phyloP scores from a whole-genome alignment of 352 stramenopile species.

The Globisporangium heterothallicum region DNA sequence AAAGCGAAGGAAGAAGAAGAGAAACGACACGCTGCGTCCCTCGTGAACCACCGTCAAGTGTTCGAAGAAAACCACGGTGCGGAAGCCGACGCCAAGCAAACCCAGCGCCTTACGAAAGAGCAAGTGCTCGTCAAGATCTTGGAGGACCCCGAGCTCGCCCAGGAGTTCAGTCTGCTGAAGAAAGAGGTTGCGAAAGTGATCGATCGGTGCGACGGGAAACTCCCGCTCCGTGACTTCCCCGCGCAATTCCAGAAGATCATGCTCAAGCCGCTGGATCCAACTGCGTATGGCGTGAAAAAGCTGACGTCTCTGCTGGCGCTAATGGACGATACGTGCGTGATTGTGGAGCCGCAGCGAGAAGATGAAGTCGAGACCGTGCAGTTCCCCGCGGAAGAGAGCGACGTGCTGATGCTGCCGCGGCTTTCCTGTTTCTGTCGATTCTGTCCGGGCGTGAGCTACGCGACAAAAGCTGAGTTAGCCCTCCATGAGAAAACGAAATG shows the following conservation, averaged over 20 bases:
- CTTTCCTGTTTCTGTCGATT: slow-evolving; percentile 48
- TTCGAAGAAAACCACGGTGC: slow-evolving; percentile 35
- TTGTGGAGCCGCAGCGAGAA: slow-evolving; percentile 41
- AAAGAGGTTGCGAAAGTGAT: slow-evolving; percentile 74
- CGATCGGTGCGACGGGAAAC: slow-evolving; percentile 41
- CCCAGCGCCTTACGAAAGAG: slow-evolving; percentile 36
- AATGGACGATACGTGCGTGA: slow-evolving; percentile 46
- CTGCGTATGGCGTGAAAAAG: slow-evolving; percentile 70
- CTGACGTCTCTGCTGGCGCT: slow-evolving; percentile 53
- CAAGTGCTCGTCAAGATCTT: slow-evolving; percentile 42
- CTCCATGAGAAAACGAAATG: slow-evolving; percentile 74
- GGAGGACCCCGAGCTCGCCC: slow-evolving; percentile 29
- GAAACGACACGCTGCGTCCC: background rate
- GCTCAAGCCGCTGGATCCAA: slow-evolving; percentile 57
- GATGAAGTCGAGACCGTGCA: slow-evolving; percentile 61
- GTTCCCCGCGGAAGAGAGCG: slow-evolving; percentile 36
- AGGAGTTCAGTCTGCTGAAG: slow-evolving; percentile 57
- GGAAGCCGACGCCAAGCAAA: slow-evolving; percentile 6
- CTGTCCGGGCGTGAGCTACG: slow-evolving; percentile 65
- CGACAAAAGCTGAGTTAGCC: slow-evolving; percentile 43
- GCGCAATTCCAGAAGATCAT: slow-evolving; percentile 52
- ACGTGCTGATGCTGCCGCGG: slow-evolving; percentile 39
- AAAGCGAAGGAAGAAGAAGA: slow-evolving; percentile 12
- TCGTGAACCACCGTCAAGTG: slow-evolving; percentile 33
- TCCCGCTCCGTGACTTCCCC: slow-evolving; percentile 48